These are phyloP conservation scores for Parsonsia alboflavescens DNA, from an alignment of 257 asterid genomes.

Conservation along the genomic window DNA sequence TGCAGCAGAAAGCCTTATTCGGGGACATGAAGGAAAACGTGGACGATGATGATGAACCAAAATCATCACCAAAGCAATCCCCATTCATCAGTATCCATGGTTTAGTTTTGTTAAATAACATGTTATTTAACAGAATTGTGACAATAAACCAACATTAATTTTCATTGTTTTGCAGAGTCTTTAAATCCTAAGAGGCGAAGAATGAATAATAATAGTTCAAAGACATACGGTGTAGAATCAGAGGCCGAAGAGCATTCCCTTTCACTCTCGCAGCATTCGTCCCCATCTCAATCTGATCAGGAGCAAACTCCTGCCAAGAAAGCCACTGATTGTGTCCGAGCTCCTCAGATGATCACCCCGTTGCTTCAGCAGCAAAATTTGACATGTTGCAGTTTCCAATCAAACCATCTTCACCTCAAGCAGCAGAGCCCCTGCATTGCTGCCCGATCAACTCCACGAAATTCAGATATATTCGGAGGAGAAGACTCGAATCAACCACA, in stretches of 20 bases:
- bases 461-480: conserved; percentile 19
- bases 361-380: conserved; percentile 34
- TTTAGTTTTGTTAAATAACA: conserved; percentile 8
- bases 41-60: conserved; percentile 47
- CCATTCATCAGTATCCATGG: conserved; percentile 42
- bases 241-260: conserved; percentile 46
- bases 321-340: conserved; percentile 21
- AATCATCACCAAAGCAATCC: conserved; percentile 35
- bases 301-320: conserved; percentile 34
- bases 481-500: conserved; percentile 34
- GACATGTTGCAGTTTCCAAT: conserved; percentile 26
- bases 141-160: neutral
- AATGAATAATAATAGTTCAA: conserved; percentile 39
- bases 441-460: conserved; percentile 20
- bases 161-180: conserved; percentile 38
- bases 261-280: conserved; percentile 57
- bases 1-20: conserved; percentile 31
- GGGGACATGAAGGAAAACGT: conserved; percentile 35
- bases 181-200: conserved; percentile 73
- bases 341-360: conserved; percentile 36
- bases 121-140: neutral
- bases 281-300: conserved; percentile 72
- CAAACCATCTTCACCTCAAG: conserved; percentile 6
- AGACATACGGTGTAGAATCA: conserved; percentile 25
- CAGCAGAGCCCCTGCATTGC: conserved; percentile 21